Percentiles rank a stretch among this genome's conserved stretches.
Evolutionary conservation across 2,329 filamentous ascomycete genomes (phyloP).

Genomic region (Microdochium trichocladiopsis): DNA sequence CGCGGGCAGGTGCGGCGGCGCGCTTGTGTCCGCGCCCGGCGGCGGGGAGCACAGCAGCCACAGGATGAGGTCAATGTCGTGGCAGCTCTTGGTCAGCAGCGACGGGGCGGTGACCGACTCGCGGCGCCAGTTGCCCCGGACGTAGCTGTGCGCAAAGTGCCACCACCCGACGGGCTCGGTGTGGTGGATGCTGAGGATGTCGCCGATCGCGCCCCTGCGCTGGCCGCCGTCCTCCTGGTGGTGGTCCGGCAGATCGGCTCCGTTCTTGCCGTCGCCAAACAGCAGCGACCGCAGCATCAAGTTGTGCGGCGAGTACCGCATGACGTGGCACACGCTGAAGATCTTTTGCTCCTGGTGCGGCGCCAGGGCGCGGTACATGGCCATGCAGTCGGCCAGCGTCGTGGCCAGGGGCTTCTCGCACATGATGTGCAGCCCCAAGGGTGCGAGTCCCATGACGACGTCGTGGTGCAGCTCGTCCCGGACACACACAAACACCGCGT

Average conservation of each 20-base stretch:
- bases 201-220: constrained; percentile 60
- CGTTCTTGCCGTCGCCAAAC: constrained; percentile 45
- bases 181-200: constrained; percentile 80
- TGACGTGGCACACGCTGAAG: constrained; percentile 89
- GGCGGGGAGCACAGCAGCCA: constrained; percentile 81
- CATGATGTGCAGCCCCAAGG: constrained; percentile 71
- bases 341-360: constrained; percentile 34
- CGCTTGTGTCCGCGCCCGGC: constrained; percentile 26
- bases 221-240: not conserved
- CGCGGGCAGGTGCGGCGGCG: constrained; percentile 63
- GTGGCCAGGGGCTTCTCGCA: constrained; percentile 93
- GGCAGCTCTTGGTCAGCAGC: constrained; percentile 89
- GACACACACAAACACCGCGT: constrained; percentile 58
- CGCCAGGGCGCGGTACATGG: constrained; percentile 56
- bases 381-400: constrained; percentile 68
- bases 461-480: constrained; percentile 84
- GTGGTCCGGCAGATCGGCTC: not conserved
- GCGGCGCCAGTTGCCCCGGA: constrained; percentile 89
- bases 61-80: constrained; percentile 87
- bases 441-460: constrained; percentile 67
- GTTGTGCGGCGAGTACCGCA: constrained; percentile 91
- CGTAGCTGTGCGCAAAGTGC: constrained; percentile 89
- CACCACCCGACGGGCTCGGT: constrained; percentile 94
- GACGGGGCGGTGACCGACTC: constrained; percentile 71
- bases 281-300: constrained; percentile 74